Percentiles rank a stretch among this genome's conserved stretches.
Conservation (phyloP, 805 yeast species). For the Candida berthetii region DNA sequence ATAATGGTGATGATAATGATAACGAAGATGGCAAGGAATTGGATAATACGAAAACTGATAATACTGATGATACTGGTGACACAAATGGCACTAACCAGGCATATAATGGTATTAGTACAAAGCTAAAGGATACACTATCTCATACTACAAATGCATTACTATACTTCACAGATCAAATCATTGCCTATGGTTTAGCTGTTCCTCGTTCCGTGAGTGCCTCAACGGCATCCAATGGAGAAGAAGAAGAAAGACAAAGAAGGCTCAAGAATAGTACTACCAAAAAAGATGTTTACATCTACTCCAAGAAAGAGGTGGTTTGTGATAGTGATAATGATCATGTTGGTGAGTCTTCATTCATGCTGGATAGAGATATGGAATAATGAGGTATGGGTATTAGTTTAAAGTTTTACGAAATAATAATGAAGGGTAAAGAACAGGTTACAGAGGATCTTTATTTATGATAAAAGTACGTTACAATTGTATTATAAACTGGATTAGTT, state of each 20-base stretch:
- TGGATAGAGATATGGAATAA: background rate
- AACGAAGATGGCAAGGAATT: slow-evolving; percentile 5
- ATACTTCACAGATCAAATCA: slow-evolving; percentile 44
- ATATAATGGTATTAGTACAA: slow-evolving; percentile 2
- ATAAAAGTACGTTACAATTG: no score
- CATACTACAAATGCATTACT: slow-evolving; percentile 32
- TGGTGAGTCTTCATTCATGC: background rate
- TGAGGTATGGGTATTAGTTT: background rate
- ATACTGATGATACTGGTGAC: background rate
- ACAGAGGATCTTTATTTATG: no score
- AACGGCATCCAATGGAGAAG: slow-evolving; percentile 14
- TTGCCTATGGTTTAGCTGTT: slow-evolving; percentile 52
- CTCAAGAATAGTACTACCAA: slow-evolving; percentile 19
- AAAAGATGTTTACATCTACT: slow-evolving; percentile 35
- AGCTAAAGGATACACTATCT: slow-evolving; percentile 17
- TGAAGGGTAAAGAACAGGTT: no score
- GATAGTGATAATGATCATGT: slow-evolving; percentile 23
- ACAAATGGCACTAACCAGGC: slow-evolving; percentile 3
- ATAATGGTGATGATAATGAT: slow-evolving; percentile 8
- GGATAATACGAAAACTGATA: slow-evolving; percentile 1
- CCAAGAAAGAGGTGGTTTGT: slow-evolving; percentile 34
- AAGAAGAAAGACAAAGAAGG: slow-evolving; percentile 19
- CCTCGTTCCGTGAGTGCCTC: slow-evolving; percentile 38
- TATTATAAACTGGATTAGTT: no score
- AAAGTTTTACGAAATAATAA: no score